Base-by-base conservation (phyloP, 2,329 filamentous ascomycete genomes). In the Nigrospora sphaerica region DNA sequence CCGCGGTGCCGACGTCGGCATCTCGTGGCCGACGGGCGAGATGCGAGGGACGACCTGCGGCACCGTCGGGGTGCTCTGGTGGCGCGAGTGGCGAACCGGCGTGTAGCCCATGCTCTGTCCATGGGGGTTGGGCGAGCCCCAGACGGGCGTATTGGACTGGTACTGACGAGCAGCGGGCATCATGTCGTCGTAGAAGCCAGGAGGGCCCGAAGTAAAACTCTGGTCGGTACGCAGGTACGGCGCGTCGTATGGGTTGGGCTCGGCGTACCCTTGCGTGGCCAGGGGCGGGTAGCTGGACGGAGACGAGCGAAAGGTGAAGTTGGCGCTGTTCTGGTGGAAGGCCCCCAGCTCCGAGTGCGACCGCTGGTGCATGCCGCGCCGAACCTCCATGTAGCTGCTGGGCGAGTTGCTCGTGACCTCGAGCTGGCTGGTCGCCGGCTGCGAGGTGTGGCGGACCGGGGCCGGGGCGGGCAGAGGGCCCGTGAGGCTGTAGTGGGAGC, bases 51-150 rank as follows among this genome's bases (percentile, higher is more conserved):
- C 47, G 39, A 44, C 42, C 49, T 49, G 49, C 10, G 46, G 42
- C 11, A 45, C 46, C 31, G 48, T 50, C 4, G 62, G 60, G 12
- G 56, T 61, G 45, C 61, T 65, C 48, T 62, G 61, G 35, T 63
- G 61, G 17, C 62, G 62, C 5, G 43, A 46, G 46, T 65, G 61
- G 36, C 55, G 53, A 2, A 48, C 38, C 37, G 36, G 34, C 28
- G 32, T 28, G 28, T 44, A 49, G 3, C 12, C 46, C 36, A 39
- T 46, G 34, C 16, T 50, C 16, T 36, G 34, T 16, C 33, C 23
- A 12, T 19, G 11, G 28, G 32, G 37, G 12, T 37, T 32, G 14
- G 40, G 41, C 12, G 48, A 12, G 12, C 18, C 11, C 48, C 48
- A 49, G 16, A 45, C 32, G 16, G 46, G 48, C 16, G 47, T 45